Conservation (phyloP, 352 stramenopile species). For the Pythium rhizo-oryzae region DNA sequence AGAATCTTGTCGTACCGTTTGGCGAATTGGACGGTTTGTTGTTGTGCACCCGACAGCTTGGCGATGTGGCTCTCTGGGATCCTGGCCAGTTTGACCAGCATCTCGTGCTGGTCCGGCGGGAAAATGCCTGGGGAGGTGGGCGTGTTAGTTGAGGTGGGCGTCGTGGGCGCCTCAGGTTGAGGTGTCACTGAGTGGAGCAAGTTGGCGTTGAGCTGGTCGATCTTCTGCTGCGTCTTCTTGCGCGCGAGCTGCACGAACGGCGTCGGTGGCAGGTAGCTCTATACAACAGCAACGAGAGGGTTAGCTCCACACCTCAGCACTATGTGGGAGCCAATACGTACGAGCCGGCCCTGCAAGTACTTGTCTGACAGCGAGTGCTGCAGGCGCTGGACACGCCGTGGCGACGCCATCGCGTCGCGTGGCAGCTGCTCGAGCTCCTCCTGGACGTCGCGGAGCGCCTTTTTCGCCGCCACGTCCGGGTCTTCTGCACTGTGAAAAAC, state of each 20-base stretch:
- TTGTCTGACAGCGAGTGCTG: slow-evolving; percentile 39
- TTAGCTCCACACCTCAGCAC: not conserved
- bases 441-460: slow-evolving; percentile 42
- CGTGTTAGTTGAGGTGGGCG: not conserved
- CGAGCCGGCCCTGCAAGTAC: slow-evolving; percentile 40
- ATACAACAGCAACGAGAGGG: not conserved
- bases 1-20: slow-evolving; percentile 52
- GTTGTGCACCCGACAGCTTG: slow-evolving; percentile 40
- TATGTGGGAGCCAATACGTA: slow-evolving; percentile 9
- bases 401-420: not conserved
- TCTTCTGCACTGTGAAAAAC: not conserved
- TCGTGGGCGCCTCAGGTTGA: not conserved
- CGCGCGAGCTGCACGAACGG: slow-evolving; percentile 54
- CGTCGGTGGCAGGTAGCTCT: slow-evolving; percentile 49
- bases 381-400: not conserved
- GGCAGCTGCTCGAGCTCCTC: slow-evolving; percentile 48
- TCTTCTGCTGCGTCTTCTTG: slow-evolving; percentile 48
- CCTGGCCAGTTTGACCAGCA: slow-evolving; percentile 42
- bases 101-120: slow-evolving; percentile 37
- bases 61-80: slow-evolving; percentile 41
- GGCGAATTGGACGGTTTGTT: slow-evolving; percentile 58
- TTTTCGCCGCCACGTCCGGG: slow-evolving; percentile 42
- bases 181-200: not conserved
- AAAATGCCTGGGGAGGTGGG: slow-evolving; percentile 7
- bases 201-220: slow-evolving; percentile 38